These are phyloP conservation scores for Exophiala calicioides DNA, from an alignment of 2,329 filamentous ascomycete species.

Conservation along the genomic window DNA sequence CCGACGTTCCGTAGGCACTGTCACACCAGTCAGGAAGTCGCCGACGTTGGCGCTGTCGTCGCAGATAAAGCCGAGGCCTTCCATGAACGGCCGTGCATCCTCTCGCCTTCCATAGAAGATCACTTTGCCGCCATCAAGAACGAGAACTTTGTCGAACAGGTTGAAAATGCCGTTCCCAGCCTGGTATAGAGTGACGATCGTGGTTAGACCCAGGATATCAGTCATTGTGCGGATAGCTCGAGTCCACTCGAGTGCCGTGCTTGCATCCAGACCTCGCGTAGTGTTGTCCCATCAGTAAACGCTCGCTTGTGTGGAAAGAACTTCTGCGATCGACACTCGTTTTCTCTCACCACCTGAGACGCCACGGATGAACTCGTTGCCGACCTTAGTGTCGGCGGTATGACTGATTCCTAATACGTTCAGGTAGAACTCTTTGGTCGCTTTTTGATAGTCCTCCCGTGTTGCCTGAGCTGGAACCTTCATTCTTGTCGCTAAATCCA, in stretches of 20 bases:
- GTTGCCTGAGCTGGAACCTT: too few species aligned
- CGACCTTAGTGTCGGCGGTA: conserved; percentile 49
- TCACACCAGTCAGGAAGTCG: conserved; percentile 70
- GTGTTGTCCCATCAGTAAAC: conserved; percentile 50
- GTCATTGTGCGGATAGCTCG: conserved; percentile 53
- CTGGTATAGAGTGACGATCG: conserved; percentile 60
- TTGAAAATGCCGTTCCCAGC: conserved; percentile 55
- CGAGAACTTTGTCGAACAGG: conserved; percentile 71
- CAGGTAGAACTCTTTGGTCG: conserved; percentile 58
- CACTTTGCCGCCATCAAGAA: conserved; percentile 73
- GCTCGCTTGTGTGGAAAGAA: background rate
- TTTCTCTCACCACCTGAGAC: conserved; percentile 58
- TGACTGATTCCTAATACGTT: conserved; percentile 51
- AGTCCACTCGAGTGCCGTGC: conserved; percentile 60
- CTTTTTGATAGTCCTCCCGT: conserved; percentile 60
- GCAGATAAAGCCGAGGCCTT: conserved; percentile 67
- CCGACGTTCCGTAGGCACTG: conserved; percentile 51
- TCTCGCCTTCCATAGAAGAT: conserved; percentile 70
- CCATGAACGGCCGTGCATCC: conserved; percentile 65
- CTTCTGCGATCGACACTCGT: conserved; percentile 40
- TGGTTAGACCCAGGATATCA: conserved; percentile 50
- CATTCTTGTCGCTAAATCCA: conserved; percentile 71
- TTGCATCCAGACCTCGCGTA: conserved; percentile 54
- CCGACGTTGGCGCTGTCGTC: conserved; percentile 66
- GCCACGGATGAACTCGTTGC: conserved; percentile 55